Evolutionary conservation across 2,329 filamentous ascomycete species (phyloP).

Genomic region (Talaromyces sp.): DNA sequence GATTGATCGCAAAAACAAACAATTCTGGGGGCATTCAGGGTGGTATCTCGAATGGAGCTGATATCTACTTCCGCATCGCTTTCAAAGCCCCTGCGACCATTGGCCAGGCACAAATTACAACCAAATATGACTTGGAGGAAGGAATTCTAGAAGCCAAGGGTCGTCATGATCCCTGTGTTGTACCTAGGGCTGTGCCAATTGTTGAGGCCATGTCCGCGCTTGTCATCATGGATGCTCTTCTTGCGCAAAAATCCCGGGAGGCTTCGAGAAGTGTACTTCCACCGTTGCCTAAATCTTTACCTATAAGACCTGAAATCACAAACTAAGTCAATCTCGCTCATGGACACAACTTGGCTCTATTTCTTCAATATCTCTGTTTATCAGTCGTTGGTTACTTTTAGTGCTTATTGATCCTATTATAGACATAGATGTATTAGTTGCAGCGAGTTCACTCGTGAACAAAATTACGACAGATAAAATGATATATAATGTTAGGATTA

Average conservation of each 20-base stretch:
- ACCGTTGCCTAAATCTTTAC: conserved; percentile 32
- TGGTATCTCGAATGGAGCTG: conserved; percentile 88
- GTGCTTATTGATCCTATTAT: neutral
- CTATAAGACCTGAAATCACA: conserved; percentile 3
- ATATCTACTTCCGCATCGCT: conserved; percentile 88
- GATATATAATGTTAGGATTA: neutral
- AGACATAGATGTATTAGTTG: neutral
- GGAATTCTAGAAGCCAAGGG: conserved; percentile 88
- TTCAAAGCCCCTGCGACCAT: conserved; percentile 97
- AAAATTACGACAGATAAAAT: neutral
- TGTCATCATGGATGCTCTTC: conserved; percentile 78
- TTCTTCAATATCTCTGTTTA: neutral
- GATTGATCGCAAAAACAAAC: conserved; percentile 83
- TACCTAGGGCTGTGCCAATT: conserved; percentile 71
- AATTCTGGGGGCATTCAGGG: conserved; percentile 94
- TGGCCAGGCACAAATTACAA: conserved; percentile 78
- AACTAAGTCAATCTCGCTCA: neutral
- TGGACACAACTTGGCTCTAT: neutral
- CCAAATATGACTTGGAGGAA: conserved; percentile 69
- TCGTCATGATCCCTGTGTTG: conserved; percentile 88
- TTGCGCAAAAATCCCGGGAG: conserved; percentile 70
- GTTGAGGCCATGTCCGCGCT: conserved; percentile 84
- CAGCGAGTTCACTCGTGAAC: neutral
- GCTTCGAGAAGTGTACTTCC: conserved; percentile 45
- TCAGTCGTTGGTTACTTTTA: neutral